These are phyloP conservation scores for Didymosphaeria variabile DNA, from an alignment of 2,329 filamentous ascomycete genomes.

Conservation along the genomic window DNA sequence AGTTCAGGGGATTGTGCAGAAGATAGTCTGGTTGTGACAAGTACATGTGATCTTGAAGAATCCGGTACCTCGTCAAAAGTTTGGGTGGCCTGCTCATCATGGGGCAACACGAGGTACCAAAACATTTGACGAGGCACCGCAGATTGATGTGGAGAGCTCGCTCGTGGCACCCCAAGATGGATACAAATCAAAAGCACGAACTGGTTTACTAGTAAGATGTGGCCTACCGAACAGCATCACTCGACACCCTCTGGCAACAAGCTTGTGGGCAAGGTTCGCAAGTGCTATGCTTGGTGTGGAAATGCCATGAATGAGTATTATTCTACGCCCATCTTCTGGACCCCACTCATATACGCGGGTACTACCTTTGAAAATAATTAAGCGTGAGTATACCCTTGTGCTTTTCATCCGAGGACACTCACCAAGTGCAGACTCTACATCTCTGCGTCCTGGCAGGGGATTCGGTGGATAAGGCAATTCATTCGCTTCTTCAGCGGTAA, in stretches of 20 bases:
- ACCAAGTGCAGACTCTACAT: constrained; percentile 64
- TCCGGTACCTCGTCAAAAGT: too few species aligned
- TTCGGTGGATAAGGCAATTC: constrained; percentile 70
- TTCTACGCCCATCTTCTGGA: constrained; percentile 72
- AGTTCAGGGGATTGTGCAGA: background rate
- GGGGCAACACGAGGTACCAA: too few species aligned
- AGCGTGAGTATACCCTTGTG: background rate
- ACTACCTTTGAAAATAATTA: constrained; percentile 63
- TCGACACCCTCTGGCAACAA: constrained; percentile 73
- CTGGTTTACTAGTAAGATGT: background rate
- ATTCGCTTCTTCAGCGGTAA: constrained; percentile 36
- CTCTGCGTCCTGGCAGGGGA: constrained; percentile 72
- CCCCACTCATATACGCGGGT: constrained; percentile 85
- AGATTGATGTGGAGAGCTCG: background rate
- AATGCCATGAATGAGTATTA: constrained; percentile 82
- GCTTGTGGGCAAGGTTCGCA: constrained; percentile 69
- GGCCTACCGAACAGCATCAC: constrained; percentile 77
- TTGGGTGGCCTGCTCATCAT: too few species aligned
- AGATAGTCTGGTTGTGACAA: too few species aligned
- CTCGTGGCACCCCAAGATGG: too few species aligned
- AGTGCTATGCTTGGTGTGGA: constrained; percentile 78
- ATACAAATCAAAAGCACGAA: background rate
- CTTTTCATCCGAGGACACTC: background rate
- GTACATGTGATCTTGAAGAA: too few species aligned
- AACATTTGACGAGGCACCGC: too few species aligned